These are phyloP conservation scores for Medicago ruthenica DNA, from an alignment of 306 rosid genomes.

Conservation along the genomic window DNA sequence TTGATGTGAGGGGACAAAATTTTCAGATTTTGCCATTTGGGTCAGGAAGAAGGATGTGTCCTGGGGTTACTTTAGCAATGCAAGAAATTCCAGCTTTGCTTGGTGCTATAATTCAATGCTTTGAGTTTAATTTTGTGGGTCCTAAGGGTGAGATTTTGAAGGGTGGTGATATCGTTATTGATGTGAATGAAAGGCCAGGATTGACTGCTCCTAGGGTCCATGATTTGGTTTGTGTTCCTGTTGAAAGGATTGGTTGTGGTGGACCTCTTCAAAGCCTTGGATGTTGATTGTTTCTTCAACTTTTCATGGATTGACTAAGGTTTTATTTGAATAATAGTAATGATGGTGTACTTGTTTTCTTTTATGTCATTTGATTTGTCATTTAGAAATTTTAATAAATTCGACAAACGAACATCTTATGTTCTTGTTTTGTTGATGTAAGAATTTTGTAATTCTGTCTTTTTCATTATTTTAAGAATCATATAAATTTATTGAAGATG, in stretches of 20 bases:
- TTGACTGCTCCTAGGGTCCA: slow-evolving; percentile 51
- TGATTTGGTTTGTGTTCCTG: slow-evolving; percentile 51
- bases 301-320: neutral
- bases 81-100: slow-evolving; percentile 47
- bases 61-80: slow-evolving; percentile 48
- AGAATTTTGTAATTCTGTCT: no score
- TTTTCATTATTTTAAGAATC: no score
- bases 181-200: slow-evolving; percentile 51
- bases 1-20: slow-evolving; percentile 49
- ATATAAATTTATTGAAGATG: no score
- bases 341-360: no score
- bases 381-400: no score
- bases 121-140: slow-evolving; percentile 47
- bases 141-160: slow-evolving; percentile 23
- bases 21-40: slow-evolving; percentile 59
- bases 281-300: neutral
- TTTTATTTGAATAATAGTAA: no score
- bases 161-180: slow-evolving; percentile 16
- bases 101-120: slow-evolving; percentile 56
- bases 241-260: neutral
- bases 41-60: slow-evolving; percentile 65
- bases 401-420: neutral
- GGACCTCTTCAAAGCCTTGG: neutral
- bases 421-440: neutral
- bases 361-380: no score